Conservation (phyloP, 805 yeast species). For the Tetrapisispora fleetii region DNA sequence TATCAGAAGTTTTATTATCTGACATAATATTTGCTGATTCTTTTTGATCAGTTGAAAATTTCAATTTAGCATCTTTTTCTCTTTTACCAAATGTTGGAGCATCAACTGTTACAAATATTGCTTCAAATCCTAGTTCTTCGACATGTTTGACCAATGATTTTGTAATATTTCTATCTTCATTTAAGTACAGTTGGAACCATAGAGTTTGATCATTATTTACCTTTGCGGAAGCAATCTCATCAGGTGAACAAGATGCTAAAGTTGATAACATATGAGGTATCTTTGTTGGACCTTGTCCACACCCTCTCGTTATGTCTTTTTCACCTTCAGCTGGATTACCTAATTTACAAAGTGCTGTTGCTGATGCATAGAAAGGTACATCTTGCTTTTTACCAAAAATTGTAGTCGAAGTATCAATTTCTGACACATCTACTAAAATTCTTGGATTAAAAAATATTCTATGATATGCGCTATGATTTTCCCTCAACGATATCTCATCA, state of each 20-base stretch:
- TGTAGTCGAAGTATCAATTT: constrained; percentile 57
- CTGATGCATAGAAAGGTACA: constrained; percentile 82
- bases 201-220: constrained; percentile 53
- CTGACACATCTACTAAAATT: constrained; percentile 69
- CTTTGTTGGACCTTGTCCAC: constrained; percentile 56
- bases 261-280: constrained; percentile 82
- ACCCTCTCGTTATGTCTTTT: constrained; percentile 72
- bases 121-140: constrained; percentile 65
- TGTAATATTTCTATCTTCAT: constrained; percentile 60
- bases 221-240: constrained; percentile 71
- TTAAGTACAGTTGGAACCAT: constrained; percentile 86
- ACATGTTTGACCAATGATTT: constrained; percentile 57
- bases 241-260: constrained; percentile 77
- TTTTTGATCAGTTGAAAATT: constrained; percentile 36
- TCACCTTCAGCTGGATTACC: constrained; percentile 89
- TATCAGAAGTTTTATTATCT: constrained; percentile 37
- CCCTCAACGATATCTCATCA: constrained; percentile 84
- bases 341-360: constrained; percentile 84
- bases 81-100: constrained; percentile 88
- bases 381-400: constrained; percentile 63
- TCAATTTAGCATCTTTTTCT: constrained; percentile 74
- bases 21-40: constrained; percentile 33
- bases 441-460: constrained; percentile 81
- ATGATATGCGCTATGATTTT: constrained; percentile 84
- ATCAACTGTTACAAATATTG: constrained; percentile 82